Percentiles rank a stretch among this genome's conserved stretches.
These are phyloP conservation scores for Spencermartinsiella europaea DNA, from an alignment of 805 yeast species.

Conservation along the genomic window DNA sequence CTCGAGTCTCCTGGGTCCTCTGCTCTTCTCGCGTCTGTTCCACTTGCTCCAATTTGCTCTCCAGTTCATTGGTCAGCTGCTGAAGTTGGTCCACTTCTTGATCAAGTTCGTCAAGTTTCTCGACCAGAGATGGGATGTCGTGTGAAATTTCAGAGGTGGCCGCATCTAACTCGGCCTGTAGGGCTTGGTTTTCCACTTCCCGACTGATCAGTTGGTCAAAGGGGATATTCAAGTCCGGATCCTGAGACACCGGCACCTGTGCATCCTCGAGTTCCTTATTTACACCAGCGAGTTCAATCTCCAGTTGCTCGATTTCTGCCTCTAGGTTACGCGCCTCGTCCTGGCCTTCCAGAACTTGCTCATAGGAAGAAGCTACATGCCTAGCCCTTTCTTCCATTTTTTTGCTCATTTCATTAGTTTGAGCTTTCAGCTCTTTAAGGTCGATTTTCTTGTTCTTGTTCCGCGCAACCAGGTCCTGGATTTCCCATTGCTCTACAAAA, in stretches of 20 bases:
- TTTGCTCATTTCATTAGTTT: conserved; percentile 20
- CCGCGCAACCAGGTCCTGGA: conserved; percentile 29
- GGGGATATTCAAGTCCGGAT: conserved; percentile 28
- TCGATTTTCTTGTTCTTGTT: conserved; percentile 27
- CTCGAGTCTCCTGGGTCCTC: neutral
- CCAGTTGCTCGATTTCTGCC: conserved; percentile 29
- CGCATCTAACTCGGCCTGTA: conserved; percentile 13
- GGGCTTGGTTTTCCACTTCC: conserved; percentile 24
- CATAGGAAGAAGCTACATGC: conserved; percentile 19
- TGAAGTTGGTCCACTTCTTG: conserved; percentile 16
- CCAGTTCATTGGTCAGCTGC: conserved; percentile 14
- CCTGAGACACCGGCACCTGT: conserved; percentile 24
- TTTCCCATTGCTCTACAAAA: conserved; percentile 33
- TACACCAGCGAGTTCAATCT: conserved; percentile 5
- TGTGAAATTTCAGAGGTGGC: neutral
- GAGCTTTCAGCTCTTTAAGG: conserved; percentile 28
- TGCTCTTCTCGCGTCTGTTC: neutral
- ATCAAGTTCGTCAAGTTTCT: conserved; percentile 7
- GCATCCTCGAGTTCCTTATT: conserved; percentile 18
- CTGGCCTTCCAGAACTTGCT: conserved; percentile 28
- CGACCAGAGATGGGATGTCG: neutral
- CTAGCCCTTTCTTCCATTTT: conserved; percentile 21
- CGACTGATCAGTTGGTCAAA: conserved; percentile 29
- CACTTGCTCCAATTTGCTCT: neutral
- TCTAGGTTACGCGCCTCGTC: conserved; percentile 29